Evolutionary conservation across 345 rosid genomes (phyloP).

Genomic region (Murraya paniculata): DNA sequence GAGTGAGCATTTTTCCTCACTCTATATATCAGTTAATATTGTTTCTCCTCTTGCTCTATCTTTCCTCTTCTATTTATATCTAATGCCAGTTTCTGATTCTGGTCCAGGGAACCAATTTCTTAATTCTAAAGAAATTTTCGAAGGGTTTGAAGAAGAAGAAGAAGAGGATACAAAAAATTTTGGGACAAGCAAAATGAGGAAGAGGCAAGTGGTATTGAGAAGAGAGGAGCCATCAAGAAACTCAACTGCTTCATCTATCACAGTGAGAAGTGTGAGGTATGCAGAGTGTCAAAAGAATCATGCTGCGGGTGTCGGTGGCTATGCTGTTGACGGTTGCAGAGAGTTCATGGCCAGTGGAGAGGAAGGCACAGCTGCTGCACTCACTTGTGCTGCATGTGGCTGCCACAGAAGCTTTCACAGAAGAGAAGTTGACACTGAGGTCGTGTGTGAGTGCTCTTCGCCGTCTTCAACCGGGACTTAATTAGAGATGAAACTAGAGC

Average conservation of each 20-base stretch:
- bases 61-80: not conserved
- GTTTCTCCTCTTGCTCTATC: slow-evolving; percentile 13
- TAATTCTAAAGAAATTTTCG: slow-evolving; percentile 7
- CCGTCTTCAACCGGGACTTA: slow-evolving; percentile 32
- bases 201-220: slow-evolving; percentile 65
- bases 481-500: not conserved
- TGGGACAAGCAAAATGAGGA: slow-evolving; percentile 45
- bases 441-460: slow-evolving; percentile 56
- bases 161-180: not conserved
- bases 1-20: slow-evolving; percentile 1
- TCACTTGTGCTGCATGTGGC: slow-evolving; percentile 76
- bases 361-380: slow-evolving; percentile 46
- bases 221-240: slow-evolving; percentile 51
- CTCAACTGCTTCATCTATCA: slow-evolving; percentile 35
- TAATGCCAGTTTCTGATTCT: slow-evolving; percentile 4
- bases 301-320: slow-evolving; percentile 66
- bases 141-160: slow-evolving; percentile 4
- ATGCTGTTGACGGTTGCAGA: slow-evolving; percentile 78
- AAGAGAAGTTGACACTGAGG: slow-evolving; percentile 63
- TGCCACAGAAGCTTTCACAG: slow-evolving; percentile 73
- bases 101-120: not conserved
- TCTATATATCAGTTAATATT: slow-evolving; percentile 7
- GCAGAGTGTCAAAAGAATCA: slow-evolving; percentile 82
- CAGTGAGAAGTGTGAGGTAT: slow-evolving; percentile 50
- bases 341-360: slow-evolving; percentile 77